Evolutionary conservation across 1,139 yeast species (phyloP), one percentile per base, ranked within the genome.

Genomic region (Tardiomyces depauwii): DNA sequence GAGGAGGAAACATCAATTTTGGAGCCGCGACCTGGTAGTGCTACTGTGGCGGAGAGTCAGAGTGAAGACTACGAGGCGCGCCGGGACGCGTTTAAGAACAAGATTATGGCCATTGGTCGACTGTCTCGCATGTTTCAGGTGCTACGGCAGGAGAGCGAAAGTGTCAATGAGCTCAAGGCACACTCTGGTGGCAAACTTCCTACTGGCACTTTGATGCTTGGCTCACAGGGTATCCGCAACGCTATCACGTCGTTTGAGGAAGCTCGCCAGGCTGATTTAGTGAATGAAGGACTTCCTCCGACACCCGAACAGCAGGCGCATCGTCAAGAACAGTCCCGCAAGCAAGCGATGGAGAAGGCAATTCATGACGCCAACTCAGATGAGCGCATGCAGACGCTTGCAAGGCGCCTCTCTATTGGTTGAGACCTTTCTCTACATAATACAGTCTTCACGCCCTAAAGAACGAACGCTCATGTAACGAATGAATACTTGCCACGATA

Each of bases 241-340:
- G 83, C 87, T 13, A 74, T 91, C 45, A 67, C 72, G 32, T 72
- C 85, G 12, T 91, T 91, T 59, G 95, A 87, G 59, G 94, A 83
- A 47, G 97, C 96, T 1, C 74, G 82, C 53, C 67, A 68, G 54
- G 93, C 91, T 2, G 98, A 91, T 67, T 64, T 84, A 55, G 73
- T 72, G 40, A 91, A 91, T 63, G 98, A 91, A 66, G 83, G 86
- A 39, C 64, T 91, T 58, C 98, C 98, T 2, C 97, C 97, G n/a
- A 63, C 80, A 2, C 65, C 69, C 7, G 85, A 78, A 48, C 85
- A 82, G 55, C 62, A 74, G 39, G 67, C 67, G 41, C 66, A 64
- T 51, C 62, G 65, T 42, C 78, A 77, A 51, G 67, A 70, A 47
- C 73, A 73, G 53, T 62, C 67, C 46, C 67, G 73, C 43, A 63